Evolutionary conservation across 1,284 basidiomycete species (phyloP), one percentile per base, ranked within the genome.

Genomic region (Dichomitus squalens): DNA sequence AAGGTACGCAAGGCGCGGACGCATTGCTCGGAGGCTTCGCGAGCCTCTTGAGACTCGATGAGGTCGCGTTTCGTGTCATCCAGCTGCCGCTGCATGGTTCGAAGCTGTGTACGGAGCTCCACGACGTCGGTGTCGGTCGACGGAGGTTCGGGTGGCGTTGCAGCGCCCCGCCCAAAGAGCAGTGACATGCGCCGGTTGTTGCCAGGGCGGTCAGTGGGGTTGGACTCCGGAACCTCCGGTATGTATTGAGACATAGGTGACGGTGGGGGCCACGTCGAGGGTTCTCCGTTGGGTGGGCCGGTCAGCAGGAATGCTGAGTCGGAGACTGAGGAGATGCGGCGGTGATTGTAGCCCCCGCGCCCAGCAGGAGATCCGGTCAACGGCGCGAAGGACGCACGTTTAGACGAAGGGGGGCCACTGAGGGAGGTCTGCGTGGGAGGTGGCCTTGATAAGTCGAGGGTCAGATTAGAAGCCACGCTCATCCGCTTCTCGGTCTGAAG

Each of bases 1-100:
- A 94, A 97, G 54, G 88, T 89, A 36, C 93, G 81, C 34, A 97
- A 75, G 0, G 90, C 91, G 54, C 84, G 85, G 59, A 92, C 86
- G 68, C 93, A 95, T 2, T 82, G 83, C 64, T 97, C 94, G n/a
- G 88, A 92, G 7, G 95, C 95, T 66, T 92, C 86, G 43, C 86
- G 81, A 2, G 92, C 93, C 71, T 97, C 95, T 57, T 84, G 88
- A 1, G 88, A 81, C 66, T 96, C 93, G 27, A 71, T 74, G 21
- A 95, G 74, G 59, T 92, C 88, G 53, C 83, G 79, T 58, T 84
- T 83, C 5, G 85, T 79, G 36, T 80, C 79, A 34, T 87, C 85
- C 35, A 96, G 72, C 54, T 87, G 83, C 16, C 78, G 70, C 61
- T 84, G 86, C 49, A 88, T 64, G 3, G 76, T 65, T 47, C 73